Percentiles rank a stretch among this genome's conserved stretches.
Conservation (phyloP, 2,329 filamentous ascomycete genomes). For the Aureobasidium sp. region DNA sequence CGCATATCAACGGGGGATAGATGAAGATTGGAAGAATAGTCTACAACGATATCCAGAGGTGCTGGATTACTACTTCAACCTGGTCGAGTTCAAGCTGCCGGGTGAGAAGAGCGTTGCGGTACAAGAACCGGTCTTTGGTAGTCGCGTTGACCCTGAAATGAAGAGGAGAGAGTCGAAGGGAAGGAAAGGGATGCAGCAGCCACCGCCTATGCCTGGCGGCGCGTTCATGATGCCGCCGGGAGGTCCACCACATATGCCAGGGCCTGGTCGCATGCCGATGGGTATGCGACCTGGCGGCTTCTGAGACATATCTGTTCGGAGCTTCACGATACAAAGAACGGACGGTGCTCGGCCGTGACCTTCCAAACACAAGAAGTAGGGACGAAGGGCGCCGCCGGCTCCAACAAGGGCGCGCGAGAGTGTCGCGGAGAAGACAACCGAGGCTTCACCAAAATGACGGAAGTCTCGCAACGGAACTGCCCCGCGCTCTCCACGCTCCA, state of each 20-base stretch:
- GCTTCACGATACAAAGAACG: background rate
- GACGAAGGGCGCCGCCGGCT: background rate
- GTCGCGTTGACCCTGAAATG: background rate
- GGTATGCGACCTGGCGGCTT: background rate
- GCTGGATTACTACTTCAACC: conserved; percentile 70
- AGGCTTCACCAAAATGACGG: background rate
- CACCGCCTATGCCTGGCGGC: background rate
- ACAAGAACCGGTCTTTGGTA: conserved; percentile 2
- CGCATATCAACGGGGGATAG: conserved; percentile 64
- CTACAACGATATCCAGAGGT: conserved; percentile 74
- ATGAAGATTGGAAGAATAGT: conserved; percentile 70
- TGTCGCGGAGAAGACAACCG: background rate
- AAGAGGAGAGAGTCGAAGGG: conserved; percentile 1
- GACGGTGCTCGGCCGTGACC: background rate
- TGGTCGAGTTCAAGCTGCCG: conserved; percentile 61
- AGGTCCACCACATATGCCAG: background rate
- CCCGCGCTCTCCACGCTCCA: conserved; percentile 2
- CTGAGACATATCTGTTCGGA: background rate
- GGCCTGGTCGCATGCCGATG: conserved; percentile 1
- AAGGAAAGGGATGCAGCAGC: background rate
- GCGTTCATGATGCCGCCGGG: background rate
- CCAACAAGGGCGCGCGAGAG: background rate
- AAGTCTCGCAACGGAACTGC: background rate
- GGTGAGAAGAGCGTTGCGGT: conserved; percentile 39
- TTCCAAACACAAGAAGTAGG: background rate